Evolutionary conservation across 495 filamentous ascomycete species (phyloP), one percentile per base, ranked within the genome.

Genomic region (Trichoderma virens): DNA sequence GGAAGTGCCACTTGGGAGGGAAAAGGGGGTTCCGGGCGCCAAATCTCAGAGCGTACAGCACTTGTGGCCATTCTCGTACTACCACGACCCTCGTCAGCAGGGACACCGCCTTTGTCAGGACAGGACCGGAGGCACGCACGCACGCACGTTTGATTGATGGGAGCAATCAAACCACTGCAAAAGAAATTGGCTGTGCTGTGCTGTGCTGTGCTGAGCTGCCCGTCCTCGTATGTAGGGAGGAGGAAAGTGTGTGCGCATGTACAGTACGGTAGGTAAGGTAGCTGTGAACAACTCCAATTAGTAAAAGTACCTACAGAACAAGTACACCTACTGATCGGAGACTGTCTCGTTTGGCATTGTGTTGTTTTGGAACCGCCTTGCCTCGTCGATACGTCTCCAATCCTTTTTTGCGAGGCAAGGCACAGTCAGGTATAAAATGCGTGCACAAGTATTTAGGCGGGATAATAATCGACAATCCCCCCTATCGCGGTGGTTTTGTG

Each of bases 31-130:
- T 30, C 51, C 27, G 51, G 51, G 51, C 51, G 45, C 20, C 45
- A 56, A 56, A 28, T 28, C 11, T 14, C 4, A 30, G 3, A 9
- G 47, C 2, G 18, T 54, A 13, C 32, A 35, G 41, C 18, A 45
- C 41, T 45, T 47, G 43, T n/a, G n/a, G 16, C 8, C 18, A 43
- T 43, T 20, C 43, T 47, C 18, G 18, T 23, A 47, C 43, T 18
- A 47, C 43, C 43, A 47, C 43, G 20, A 18, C 43, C 43, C n/a
- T 56, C 51, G 51, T 56, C 51, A 56, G 51, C 51, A 56, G 51
- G 5, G 51, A 56, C 51, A 56, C 51, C 51, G 51, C 51, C 51
- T 56, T 56, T 56, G 25, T 56, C 14, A 14, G 51, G n/a, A n/a
- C n/a, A 30, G 25, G 11, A 35, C 11, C 11, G 27, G 25, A 27